Conservation (phyloP, 78 protist species). For the Mantamonas sphyraenae region DNA sequence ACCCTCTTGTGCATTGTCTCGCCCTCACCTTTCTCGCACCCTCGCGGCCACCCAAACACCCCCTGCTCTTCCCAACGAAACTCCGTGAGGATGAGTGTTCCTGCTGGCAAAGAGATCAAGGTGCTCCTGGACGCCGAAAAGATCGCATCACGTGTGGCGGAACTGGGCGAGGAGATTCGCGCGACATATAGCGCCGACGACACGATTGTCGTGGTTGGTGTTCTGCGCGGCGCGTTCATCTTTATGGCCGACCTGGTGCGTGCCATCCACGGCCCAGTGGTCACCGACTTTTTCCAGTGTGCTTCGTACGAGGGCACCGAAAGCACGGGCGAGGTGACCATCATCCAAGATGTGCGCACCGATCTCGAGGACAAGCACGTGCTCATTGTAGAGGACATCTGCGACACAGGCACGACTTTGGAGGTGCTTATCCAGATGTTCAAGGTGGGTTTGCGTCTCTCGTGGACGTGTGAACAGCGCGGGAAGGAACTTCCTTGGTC, state of each 20-base stretch:
- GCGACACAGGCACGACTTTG: constrained; percentile 11
- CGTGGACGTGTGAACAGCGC: too few relatives aligned
- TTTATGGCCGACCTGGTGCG: constrained; percentile 12
- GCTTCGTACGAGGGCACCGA: constrained; percentile 9
- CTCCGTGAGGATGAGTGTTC: too few relatives aligned
- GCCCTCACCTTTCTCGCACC: too few relatives aligned
- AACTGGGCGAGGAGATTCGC: too few relatives aligned
- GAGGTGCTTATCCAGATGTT: background rate
- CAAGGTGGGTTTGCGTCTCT: background rate
- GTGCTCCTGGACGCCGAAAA: too few relatives aligned
- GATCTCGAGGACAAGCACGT: background rate
- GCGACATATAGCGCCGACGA: too few relatives aligned
- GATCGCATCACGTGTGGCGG: too few relatives aligned
- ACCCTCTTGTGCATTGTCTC: too few relatives aligned
- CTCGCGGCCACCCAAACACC: too few relatives aligned
- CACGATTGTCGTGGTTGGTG: background rate
- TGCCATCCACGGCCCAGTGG: background rate
- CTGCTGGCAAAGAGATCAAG: too few relatives aligned
- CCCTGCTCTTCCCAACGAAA: too few relatives aligned
- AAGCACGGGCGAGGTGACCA: constrained; percentile 18
- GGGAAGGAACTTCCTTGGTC: too few relatives aligned
- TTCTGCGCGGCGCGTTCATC: constrained; percentile 8
- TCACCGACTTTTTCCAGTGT: constrained; percentile 2
- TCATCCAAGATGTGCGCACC: constrained; percentile 8
- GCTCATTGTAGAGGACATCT: constrained; percentile 17